Evolutionary conservation across 2,329 filamentous ascomycete genomes (phyloP), one percentile per base, ranked within the genome.

Genomic region (Dothideomycetidae sp.): DNA sequence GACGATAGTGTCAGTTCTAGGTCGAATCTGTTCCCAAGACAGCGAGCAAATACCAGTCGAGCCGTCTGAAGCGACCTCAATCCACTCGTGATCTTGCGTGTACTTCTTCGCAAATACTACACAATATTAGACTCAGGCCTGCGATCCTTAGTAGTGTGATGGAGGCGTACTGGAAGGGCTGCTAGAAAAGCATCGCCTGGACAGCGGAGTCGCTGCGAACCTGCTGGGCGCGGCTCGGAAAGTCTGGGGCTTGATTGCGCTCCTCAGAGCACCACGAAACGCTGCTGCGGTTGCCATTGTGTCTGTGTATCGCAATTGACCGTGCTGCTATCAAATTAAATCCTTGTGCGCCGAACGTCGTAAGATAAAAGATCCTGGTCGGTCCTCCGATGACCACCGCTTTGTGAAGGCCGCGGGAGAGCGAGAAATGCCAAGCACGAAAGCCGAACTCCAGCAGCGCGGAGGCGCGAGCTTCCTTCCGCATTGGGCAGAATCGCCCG

Each of bases 1-100:
- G 15, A 37, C 26, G 32, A 37, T 36, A 31, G n/a, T n/a, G n/a
- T n/a, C n/a, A n/a, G n/a, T n/a, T n/a, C n/a, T n/a, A n/a, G n/a
- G n/a, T n/a, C n/a, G n/a, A n/a, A n/a, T n/a, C n/a, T n/a, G n/a
- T n/a, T n/a, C n/a, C n/a, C n/a, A n/a, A n/a, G n/a, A n/a, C n/a
- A n/a, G n/a, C n/a, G n/a, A n/a, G n/a, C n/a, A n/a, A n/a, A n/a
- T 73, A 67, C 82, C 86, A 34, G 78, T 79, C 61, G 81, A 88
- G 58, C 79, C 76, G 62, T 92, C 81, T 36, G 74, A 75, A 40
- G 77, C 78, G 43, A 93, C 66, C 62, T 94, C 85, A 58, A 98
- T 77, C 90, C 90, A 98, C 68, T 98, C 90, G 69, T 98, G 90
- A 57, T 94, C 88, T 59, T 86, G 80, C 47, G 90, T 94, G 70